Conservation (phyloP, 371 early-diverging fungal species). For the Sanchytrium tribonematis region DNA sequence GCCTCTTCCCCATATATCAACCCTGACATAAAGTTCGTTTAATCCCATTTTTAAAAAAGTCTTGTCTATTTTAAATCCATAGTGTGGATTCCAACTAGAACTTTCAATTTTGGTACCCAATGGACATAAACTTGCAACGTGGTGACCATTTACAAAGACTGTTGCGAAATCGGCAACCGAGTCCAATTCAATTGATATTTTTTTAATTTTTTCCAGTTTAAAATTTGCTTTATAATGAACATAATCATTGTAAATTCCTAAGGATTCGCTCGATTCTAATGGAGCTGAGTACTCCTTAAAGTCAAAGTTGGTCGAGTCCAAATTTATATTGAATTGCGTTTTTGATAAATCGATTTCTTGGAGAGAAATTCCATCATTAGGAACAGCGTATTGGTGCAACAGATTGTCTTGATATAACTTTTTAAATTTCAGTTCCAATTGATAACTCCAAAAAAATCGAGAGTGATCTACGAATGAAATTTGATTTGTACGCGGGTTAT, state of each 20-base stretch:
- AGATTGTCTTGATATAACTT: background rate
- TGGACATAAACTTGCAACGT: background rate
- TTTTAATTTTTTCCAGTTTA: background rate
- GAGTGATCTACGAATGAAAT: background rate
- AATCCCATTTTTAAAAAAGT: background rate
- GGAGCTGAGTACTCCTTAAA: background rate
- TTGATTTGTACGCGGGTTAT: background rate
- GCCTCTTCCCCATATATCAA: background rate
- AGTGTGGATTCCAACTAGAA: background rate
- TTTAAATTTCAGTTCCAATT: background rate
- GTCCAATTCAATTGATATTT: background rate
- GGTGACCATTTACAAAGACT: background rate
- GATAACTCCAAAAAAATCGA: background rate
- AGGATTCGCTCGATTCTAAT: background rate
- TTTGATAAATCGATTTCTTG: background rate
- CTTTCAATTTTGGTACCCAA: background rate
- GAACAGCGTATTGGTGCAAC: background rate
- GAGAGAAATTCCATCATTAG: background rate
- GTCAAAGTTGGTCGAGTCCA: background rate
- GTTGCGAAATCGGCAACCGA: background rate
- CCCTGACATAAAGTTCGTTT: background rate
- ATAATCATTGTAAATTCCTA: background rate
- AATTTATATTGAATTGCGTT: background rate
- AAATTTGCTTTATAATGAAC: background rate
- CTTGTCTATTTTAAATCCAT: background rate